Evolutionary conservation across 164 flowering plant species (phyloP).

Genomic region (Vitis rotundifolia): DNA sequence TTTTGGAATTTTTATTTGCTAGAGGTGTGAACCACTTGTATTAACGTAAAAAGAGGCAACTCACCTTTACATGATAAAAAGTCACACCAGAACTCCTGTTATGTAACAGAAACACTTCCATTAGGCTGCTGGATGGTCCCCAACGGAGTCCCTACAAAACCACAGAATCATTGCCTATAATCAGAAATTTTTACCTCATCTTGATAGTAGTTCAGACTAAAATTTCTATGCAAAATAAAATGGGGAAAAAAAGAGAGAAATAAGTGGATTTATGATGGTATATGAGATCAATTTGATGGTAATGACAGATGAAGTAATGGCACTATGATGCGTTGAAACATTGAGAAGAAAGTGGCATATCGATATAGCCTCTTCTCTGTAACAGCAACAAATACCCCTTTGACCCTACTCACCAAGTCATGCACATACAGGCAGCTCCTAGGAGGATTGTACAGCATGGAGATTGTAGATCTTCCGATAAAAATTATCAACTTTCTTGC

Average conservation of each 20-base stretch:
- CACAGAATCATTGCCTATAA: neutral
- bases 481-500: too few species aligned
- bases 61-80: constrained; percentile 18
- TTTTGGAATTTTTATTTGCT: neutral
- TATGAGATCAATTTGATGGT: neutral
- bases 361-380: too few species aligned
- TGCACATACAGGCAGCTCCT: too few species aligned
- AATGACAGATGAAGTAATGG: neutral
- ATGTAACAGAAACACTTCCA: constrained; percentile 59
- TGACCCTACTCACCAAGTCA: too few species aligned
- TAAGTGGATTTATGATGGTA: neutral
- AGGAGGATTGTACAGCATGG: too few species aligned
- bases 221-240: neutral
- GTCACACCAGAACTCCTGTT: constrained; percentile 11
- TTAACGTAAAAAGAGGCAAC: constrained; percentile 3
- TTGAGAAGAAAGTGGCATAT: too few species aligned
- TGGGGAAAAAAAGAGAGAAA: neutral
- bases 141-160: constrained; percentile 46
- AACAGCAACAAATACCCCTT: too few species aligned
- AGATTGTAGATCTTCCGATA: too few species aligned
- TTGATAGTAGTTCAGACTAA: neutral
- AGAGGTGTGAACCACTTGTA: constrained; percentile 16
- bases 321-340: neutral
- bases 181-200: neutral
- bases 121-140: constrained; percentile 51